These are phyloP conservation scores for Moricandia moricandioides DNA, from an alignment of 345 rosid genomes.

Conservation along the genomic window DNA sequence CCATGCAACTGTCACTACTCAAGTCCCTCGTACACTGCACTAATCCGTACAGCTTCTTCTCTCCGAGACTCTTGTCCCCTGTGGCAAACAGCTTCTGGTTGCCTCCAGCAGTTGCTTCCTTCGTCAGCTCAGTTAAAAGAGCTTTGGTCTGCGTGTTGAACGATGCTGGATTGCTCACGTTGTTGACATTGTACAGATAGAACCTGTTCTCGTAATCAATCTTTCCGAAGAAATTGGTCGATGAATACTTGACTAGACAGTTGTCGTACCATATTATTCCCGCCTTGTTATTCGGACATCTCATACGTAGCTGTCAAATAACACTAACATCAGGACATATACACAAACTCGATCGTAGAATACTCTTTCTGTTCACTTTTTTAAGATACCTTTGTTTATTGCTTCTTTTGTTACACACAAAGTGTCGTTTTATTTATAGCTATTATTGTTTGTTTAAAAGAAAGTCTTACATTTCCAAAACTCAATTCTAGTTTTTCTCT, in stretches of 20 bases:
- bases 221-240: slow-evolving; percentile 48
- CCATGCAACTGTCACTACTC: slow-evolving; percentile 42
- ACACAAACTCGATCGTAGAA: background rate
- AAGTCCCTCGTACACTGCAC: slow-evolving; percentile 69
- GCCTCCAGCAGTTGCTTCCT: slow-evolving; percentile 22
- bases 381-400: background rate
- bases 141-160: slow-evolving; percentile 49
- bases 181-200: slow-evolving; percentile 37
- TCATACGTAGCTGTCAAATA: slow-evolving; percentile 23
- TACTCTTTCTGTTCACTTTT: background rate
- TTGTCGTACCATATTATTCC: slow-evolving; percentile 57
- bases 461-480: background rate
- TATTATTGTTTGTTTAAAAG: background rate
- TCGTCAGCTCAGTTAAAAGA: slow-evolving; percentile 40
- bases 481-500: background rate
- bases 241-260: slow-evolving; percentile 62
- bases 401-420: background rate
- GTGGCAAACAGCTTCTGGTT: slow-evolving; percentile 44
- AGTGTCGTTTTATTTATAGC: background rate
- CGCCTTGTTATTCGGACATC: slow-evolving; percentile 50
- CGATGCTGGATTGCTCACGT: slow-evolving; percentile 40
- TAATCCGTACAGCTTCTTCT: slow-evolving; percentile 48
- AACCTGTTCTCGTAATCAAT: slow-evolving; percentile 44
- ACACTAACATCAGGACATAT: slow-evolving; percentile 3
- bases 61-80: slow-evolving; percentile 41